A percentile compares a stretch with the other conserved stretches of the same genome.
Evolutionary conservation across 768 basidiomycete species (phyloP).

Genomic region (Pulveroboletus sp.): DNA sequence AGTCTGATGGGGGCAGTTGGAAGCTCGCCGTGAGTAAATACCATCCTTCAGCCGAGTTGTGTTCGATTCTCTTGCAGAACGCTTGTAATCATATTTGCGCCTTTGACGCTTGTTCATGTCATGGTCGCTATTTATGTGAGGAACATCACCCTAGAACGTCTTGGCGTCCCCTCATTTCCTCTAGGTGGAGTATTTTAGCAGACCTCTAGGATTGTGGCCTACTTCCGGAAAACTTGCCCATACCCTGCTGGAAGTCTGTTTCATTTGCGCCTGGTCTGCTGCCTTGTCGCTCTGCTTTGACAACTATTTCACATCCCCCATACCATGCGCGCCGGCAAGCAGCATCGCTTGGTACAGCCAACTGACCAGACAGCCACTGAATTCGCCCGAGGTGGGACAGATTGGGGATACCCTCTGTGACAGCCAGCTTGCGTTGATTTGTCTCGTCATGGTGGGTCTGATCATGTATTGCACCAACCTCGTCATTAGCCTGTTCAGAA

Average conservation of each 20-base stretch:
- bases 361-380: conserved; percentile 42
- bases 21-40: conserved; percentile 63
- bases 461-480: conserved; percentile 81
- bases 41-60: background rate
- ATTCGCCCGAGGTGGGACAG: conserved; percentile 32
- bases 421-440: conserved; percentile 71
- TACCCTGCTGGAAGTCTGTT: conserved; percentile 82
- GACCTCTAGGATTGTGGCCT: conserved; percentile 87
- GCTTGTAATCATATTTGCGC: conserved; percentile 81
- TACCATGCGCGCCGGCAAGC: conserved; percentile 65
- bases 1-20: conserved; percentile 68
- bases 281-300: conserved; percentile 85
- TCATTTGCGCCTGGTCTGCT: conserved; percentile 93
- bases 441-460: conserved; percentile 71
- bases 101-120: conserved; percentile 79
- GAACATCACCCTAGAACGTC: conserved; percentile 8
- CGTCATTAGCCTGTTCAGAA: conserved; percentile 78
- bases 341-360: conserved; percentile 71
- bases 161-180: conserved; percentile 14
- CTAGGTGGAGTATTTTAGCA: conserved; percentile 89
- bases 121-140: conserved; percentile 82
- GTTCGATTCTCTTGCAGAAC: conserved; percentile 40
- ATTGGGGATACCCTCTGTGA: conserved; percentile 63
- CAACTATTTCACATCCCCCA: conserved; percentile 84
- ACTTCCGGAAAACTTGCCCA: conserved; percentile 84